Percentiles rank a stretch among this genome's conserved stretches.
Conservation (phyloP, 73 alveolate genomes). For the Blepharisma japonicum region DNA sequence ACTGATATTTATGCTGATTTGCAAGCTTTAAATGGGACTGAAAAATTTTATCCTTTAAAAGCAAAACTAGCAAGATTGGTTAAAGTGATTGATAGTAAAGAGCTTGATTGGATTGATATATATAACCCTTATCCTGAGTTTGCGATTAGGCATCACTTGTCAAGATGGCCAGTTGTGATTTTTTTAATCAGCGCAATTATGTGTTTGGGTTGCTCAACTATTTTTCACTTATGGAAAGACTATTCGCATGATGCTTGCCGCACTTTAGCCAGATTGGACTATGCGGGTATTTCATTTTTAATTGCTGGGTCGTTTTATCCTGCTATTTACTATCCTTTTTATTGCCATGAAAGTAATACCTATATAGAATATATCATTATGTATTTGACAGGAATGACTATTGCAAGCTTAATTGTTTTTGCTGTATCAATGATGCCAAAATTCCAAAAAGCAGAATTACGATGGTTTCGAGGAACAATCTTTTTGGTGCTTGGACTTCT, state of each 20-base stretch:
- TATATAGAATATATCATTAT: conserved; percentile 29
- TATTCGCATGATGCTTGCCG: conserved; percentile 51
- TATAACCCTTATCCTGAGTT: conserved; percentile 33
- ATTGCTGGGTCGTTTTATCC: conserved; percentile 92
- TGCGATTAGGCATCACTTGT: conserved; percentile 69
- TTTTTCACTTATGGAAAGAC: conserved; percentile 73
- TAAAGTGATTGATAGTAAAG: conserved; percentile 39
- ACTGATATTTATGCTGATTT: not conserved
- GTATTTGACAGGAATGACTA: conserved; percentile 46
- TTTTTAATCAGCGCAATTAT: conserved; percentile 75
- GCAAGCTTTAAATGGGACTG: not conserved
- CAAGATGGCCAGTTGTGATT: conserved; percentile 83
- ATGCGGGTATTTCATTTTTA: conserved; percentile 89
- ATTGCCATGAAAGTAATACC: conserved; percentile 48
- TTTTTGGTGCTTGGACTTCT: conserved; percentile 80
- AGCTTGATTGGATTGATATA: conserved; percentile 55
- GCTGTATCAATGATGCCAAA: conserved; percentile 67
- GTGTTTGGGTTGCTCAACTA: conserved; percentile 74
- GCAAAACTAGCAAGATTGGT: not conserved
- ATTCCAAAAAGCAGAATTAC: conserved; percentile 73
- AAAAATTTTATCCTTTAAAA: not conserved
- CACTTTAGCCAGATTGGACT: conserved; percentile 82
- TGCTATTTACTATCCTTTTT: conserved; percentile 82
- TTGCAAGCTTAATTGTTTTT: conserved; percentile 54
- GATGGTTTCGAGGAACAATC: conserved; percentile 71